Evolutionary conservation across 345 rosid genomes (phyloP).

Genomic region (Tarenaya hassleriana): DNA sequence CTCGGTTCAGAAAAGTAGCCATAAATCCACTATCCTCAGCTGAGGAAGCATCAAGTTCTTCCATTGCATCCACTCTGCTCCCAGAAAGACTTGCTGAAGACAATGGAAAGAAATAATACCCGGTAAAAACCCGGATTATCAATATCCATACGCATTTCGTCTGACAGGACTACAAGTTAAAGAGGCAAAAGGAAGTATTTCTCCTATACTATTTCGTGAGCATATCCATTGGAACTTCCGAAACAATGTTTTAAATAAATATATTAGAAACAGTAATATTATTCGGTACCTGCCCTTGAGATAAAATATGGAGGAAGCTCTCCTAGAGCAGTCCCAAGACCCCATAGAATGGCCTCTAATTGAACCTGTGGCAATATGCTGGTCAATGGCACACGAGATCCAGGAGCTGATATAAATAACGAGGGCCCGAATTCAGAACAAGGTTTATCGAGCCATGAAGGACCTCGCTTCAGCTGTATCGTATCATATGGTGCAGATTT

Average conservation of each 20-base stretch:
- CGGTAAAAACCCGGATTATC: not conserved
- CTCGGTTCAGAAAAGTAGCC: constrained; percentile 37
- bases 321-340: constrained; percentile 96
- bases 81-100: constrained; percentile 75
- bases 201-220: too few species aligned
- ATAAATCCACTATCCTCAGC: constrained; percentile 57
- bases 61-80: constrained; percentile 51
- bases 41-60: constrained; percentile 59
- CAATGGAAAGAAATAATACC: not conserved
- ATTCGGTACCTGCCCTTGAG: constrained; percentile 77
- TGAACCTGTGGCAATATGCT: constrained; percentile 83
- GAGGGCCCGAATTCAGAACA: constrained; percentile 85
- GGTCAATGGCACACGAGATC: constrained; percentile 73
- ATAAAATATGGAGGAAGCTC: constrained; percentile 99
- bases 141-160: not conserved
- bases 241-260: not conserved
- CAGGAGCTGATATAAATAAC: constrained; percentile 38
- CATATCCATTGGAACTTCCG: too few species aligned
- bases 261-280: not conserved
- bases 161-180: not conserved
- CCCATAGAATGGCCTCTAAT: constrained; percentile 88
- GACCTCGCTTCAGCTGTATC: constrained; percentile 66
- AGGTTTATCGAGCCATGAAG: constrained; percentile 91
- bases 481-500: constrained; percentile 96
- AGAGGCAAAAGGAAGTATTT: not conserved